phyloP scores from a whole-genome alignment of 2,329 filamentous ascomycete species.

The Colletotrichum coccodes region DNA sequence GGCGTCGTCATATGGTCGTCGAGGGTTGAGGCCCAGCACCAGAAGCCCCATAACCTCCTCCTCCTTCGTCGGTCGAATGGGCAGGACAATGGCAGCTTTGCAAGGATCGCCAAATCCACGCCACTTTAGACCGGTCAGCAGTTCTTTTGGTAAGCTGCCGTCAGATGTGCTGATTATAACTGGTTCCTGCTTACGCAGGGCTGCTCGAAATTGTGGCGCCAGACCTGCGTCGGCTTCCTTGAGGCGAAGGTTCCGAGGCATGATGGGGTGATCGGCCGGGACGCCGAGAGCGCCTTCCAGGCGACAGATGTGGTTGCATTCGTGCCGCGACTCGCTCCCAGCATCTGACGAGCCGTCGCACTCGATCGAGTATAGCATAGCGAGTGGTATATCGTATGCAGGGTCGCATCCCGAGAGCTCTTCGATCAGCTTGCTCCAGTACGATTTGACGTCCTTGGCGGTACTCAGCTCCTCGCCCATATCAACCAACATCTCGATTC shows the following conservation, averaged over 20 bases:
- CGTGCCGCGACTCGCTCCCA: conserved; percentile 38
- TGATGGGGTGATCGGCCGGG: conserved; percentile 53
- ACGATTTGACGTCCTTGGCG: conserved; percentile 55
- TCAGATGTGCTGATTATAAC: conserved; percentile 53
- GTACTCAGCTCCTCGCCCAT: conserved; percentile 57
- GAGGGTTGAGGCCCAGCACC: conserved; percentile 76
- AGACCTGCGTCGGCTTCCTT: conserved; percentile 49
- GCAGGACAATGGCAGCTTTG: conserved; percentile 73
- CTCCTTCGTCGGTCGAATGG: conserved; percentile 73
- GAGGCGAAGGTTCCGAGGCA: conserved; percentile 49
- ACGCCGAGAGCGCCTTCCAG: conserved; percentile 59
- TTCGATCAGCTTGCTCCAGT: conserved; percentile 57
- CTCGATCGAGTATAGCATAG: conserved; percentile 61
- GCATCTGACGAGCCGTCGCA: conserved; percentile 45
- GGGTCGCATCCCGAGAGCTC: conserved; percentile 55
- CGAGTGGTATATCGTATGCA: conserved; percentile 60
- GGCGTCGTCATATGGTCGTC: conserved; percentile 78
- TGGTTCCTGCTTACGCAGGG: conserved; percentile 49
- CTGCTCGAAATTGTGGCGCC: conserved; percentile 50
- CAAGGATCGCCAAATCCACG: conserved; percentile 74
- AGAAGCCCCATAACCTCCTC: conserved; percentile 75
- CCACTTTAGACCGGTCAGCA: conserved; percentile 69
- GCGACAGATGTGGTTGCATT: conserved; percentile 48
- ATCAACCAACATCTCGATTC: conserved; percentile 59
- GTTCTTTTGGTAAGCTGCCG: conserved; percentile 64